A percentile compares a stretch with the other conserved stretches of the same genome.
phyloP scores from a whole-genome alignment of 2,329 filamentous ascomycete species.

The Trichoderma simmonsii region DNA sequence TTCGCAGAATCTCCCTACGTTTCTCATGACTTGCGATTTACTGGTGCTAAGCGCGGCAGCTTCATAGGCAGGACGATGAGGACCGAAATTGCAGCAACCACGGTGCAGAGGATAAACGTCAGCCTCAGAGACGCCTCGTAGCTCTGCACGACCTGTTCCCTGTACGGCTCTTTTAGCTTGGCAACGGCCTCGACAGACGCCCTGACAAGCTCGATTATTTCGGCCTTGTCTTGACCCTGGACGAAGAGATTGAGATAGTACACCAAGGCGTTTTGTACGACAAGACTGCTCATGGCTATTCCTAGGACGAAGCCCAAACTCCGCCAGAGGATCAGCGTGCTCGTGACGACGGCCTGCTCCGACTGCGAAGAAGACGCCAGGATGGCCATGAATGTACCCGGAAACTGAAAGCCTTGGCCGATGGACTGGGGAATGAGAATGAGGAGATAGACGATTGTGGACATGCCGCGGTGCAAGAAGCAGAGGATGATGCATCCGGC shows the following conservation, averaged over 20 bases:
- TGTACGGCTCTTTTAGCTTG: conserved; percentile 42
- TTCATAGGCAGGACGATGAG: conserved; percentile 49
- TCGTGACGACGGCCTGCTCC: conserved; percentile 67
- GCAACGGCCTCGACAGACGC: conserved; percentile 54
- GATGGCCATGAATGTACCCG: conserved; percentile 60
- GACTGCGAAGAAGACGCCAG: conserved; percentile 57
- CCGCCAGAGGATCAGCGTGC: conserved; percentile 68
- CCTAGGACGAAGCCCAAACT: conserved; percentile 70
- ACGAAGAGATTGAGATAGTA: conserved; percentile 58
- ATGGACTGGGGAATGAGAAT: conserved; percentile 55
- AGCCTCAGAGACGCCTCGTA: conserved; percentile 51
- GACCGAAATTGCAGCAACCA: conserved; percentile 47
- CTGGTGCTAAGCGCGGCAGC: conserved; percentile 50
- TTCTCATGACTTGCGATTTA: conserved; percentile 29
- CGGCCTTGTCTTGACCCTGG: conserved; percentile 53
- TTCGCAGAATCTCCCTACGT: not conserved
- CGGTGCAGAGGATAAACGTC: conserved; percentile 44
- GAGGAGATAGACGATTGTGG: conserved; percentile 51
- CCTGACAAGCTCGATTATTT: conserved; percentile 51
- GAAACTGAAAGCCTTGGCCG: conserved; percentile 63
- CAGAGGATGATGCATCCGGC: conserved; percentile 50
- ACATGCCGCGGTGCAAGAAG: conserved; percentile 49
- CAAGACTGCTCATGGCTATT: conserved; percentile 67
- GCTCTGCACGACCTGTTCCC: conserved; percentile 53
- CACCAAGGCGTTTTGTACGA: conserved; percentile 68